phyloP scores from a whole-genome alignment of 2,329 filamentous ascomycete genomes.

The Neopestalotiopsis clavispora region DNA sequence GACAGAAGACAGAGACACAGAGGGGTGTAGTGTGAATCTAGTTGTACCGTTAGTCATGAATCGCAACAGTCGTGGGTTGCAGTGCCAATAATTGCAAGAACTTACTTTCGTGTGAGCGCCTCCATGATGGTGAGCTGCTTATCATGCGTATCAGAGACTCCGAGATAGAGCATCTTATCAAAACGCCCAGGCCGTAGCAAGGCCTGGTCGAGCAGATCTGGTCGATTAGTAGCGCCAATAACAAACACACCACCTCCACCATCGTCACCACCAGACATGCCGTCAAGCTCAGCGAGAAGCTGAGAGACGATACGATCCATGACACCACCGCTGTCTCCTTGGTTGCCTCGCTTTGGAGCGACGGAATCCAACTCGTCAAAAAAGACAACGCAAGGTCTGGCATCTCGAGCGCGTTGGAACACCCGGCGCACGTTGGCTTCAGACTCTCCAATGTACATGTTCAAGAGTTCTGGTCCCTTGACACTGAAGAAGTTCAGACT shows the following conservation, averaged over 20 bases:
- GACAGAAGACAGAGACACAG: conserved; percentile 75
- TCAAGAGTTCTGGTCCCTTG: conserved; percentile 88
- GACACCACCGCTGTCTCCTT: conserved; percentile 94
- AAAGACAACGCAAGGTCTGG: conserved; percentile 87
- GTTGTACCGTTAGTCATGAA: conserved; percentile 16
- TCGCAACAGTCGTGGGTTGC: not conserved
- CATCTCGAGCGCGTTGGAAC: conserved; percentile 85
- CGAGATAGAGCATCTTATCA: conserved; percentile 98
- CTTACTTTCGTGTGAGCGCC: conserved; percentile 90
- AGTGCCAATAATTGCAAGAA: conserved; percentile 27
- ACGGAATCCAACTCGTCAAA: conserved; percentile 94
- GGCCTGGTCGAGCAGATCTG: conserved; percentile 90
- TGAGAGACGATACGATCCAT: conserved; percentile 98
- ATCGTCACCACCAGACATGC: conserved; percentile 93
- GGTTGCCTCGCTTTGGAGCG: conserved; percentile 94
- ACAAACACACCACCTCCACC: conserved; percentile 87
- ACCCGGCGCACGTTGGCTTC: conserved; percentile 90
- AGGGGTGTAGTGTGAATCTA: conserved; percentile 84
- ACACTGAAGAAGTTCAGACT: conserved; percentile 94
- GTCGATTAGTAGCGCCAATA: conserved; percentile 93
- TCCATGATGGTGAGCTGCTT: conserved; percentile 96
- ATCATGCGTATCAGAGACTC: conserved; percentile 93
- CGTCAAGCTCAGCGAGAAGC: conserved; percentile 91
- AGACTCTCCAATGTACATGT: conserved; percentile 96
- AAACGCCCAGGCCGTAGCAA: conserved; percentile 89